A percentile compares a stretch with the other conserved stretches of the same genome.
Conservation (phyloP, 2,329 filamentous ascomycete genomes). For the Endoconidiophora polonica region DNA sequence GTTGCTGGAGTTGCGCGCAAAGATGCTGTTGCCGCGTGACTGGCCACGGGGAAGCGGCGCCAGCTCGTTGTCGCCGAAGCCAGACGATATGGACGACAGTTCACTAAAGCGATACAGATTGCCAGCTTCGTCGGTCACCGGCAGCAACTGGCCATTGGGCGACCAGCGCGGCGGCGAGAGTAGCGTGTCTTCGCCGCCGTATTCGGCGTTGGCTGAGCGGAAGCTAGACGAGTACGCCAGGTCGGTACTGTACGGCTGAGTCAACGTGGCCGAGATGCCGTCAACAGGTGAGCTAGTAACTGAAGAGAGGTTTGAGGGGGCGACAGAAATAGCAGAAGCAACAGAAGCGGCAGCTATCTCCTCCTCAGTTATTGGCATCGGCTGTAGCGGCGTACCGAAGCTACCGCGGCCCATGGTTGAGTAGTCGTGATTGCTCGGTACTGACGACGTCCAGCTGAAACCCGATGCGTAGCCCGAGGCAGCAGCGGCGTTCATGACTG, state of each 20-base stretch:
- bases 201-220: slow-evolving; percentile 6
- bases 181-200: slow-evolving; percentile 11
- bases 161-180: background rate
- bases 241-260: slow-evolving; percentile 8
- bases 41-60: slow-evolving; percentile 24
- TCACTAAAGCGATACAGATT: slow-evolving; percentile 10
- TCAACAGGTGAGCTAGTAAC: background rate
- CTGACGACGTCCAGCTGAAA: slow-evolving; percentile 2
- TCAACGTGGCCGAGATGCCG: background rate
- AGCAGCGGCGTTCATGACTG: background rate
- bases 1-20: slow-evolving; percentile 9
- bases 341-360: no score
- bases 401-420: background rate
- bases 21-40: slow-evolving; percentile 14
- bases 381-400: slow-evolving; percentile 1
- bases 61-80: slow-evolving; percentile 46
- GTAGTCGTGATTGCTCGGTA: background rate
- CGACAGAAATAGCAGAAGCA: no score
- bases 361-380: background rate
- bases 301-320: background rate
- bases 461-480: background rate
- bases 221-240: slow-evolving; percentile 6
- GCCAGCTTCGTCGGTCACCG: background rate
- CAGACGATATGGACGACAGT: slow-evolving; percentile 45
- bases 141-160: background rate